Conservation (phyloP, 2,329 filamentous ascomycete genomes). For the Colletotrichum limetticola region DNA sequence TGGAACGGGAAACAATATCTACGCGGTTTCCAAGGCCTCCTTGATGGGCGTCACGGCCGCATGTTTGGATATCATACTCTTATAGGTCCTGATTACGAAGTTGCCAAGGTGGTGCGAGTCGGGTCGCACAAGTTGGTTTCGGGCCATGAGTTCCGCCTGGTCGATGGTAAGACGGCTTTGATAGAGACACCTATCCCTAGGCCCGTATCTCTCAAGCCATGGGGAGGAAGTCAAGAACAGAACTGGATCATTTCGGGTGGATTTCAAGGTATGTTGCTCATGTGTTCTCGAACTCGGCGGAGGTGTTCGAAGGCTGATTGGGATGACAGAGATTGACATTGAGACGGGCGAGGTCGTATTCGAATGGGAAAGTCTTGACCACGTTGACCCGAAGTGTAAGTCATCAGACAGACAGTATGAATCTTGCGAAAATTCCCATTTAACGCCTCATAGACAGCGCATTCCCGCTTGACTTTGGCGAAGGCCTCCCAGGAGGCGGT, state of each 20-base stretch:
- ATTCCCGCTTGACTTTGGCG: constrained; percentile 9
- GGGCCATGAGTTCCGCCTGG: constrained; percentile 53
- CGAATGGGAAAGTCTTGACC: constrained; percentile 51
- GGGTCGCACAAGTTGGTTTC: constrained; percentile 39
- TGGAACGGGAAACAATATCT: constrained; percentile 12
- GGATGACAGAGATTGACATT: constrained; percentile 59
- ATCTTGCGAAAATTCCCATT: not conserved
- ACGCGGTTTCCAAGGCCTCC: constrained; percentile 16
- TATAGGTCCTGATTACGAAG: constrained; percentile 43
- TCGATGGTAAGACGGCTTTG: constrained; percentile 50
- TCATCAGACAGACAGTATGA: not conserved
- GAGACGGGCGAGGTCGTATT: constrained; percentile 60
- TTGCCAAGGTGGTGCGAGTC: constrained; percentile 40
- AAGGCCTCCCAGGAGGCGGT: constrained; percentile 22
- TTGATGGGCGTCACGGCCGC: constrained; percentile 47
- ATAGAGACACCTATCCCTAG: constrained; percentile 49
- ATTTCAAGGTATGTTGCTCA: constrained; percentile 41
- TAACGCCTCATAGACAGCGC: not conserved
- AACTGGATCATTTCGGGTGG: constrained; percentile 46
- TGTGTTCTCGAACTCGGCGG: not conserved
- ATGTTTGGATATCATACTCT: constrained; percentile 34
- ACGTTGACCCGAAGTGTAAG: constrained; percentile 30
- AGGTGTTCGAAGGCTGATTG: not conserved
- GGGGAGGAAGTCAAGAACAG: constrained; percentile 37
- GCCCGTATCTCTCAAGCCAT: constrained; percentile 38